A percentile compares a stretch with the other conserved stretches of the same genome.
phyloP scores from a whole-genome alignment of 2,329 filamentous ascomycete species.

The Penicillium rolfsii region DNA sequence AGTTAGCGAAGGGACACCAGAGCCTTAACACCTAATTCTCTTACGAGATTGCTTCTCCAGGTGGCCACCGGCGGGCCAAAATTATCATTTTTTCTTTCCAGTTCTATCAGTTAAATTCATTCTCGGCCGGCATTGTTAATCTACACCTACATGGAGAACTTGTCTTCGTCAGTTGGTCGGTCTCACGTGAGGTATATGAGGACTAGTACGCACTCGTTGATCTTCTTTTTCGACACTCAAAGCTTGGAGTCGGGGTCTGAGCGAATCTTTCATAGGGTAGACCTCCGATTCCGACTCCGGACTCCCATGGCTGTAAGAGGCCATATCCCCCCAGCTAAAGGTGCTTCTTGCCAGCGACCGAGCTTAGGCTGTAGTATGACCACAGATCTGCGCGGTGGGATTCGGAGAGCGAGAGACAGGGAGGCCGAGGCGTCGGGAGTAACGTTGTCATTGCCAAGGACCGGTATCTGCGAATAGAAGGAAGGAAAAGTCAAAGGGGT shows the following conservation, averaged over 20 bases:
- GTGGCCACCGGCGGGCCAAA: constrained; percentile 37
- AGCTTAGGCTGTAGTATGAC: constrained; percentile 7
- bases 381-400: constrained; percentile 9
- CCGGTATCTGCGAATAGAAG: neutral
- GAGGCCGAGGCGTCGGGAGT: constrained; percentile 1
- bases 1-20: constrained; percentile 9
- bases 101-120: constrained; percentile 12
- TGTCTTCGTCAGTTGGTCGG: constrained; percentile 22
- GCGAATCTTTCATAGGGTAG: neutral
- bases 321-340: constrained; percentile 28
- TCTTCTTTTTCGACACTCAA: constrained; percentile 39
- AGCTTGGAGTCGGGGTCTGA: constrained; percentile 31
- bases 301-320: constrained; percentile 19
- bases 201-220: constrained; percentile 39
- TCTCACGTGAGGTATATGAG: constrained; percentile 17
- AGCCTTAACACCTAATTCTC: neutral
- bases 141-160: constrained; percentile 33
- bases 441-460: constrained; percentile 26
- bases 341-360: constrained; percentile 4
- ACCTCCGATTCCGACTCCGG: neutral
- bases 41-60: constrained; percentile 52
- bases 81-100: constrained; percentile 13
- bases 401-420: neutral
- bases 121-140: neutral
- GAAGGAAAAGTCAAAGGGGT: constrained; percentile 1